These are phyloP conservation scores for Trichoderma hamatum DNA, from an alignment of 2,329 filamentous ascomycete genomes.

Conservation along the genomic window DNA sequence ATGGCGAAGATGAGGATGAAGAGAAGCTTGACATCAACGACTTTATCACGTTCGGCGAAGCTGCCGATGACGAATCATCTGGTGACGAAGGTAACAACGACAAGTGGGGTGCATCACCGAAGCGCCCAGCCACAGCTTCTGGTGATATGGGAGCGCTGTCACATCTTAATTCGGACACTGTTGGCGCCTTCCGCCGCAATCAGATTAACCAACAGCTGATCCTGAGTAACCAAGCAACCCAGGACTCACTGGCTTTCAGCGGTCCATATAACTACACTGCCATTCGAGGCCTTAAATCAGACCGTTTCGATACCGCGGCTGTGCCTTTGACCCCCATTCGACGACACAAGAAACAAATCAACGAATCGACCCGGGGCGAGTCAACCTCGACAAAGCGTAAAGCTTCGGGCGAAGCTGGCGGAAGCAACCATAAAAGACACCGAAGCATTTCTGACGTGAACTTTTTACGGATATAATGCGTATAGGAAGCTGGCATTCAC, in stretches of 20 bases:
- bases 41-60: slow-evolving; percentile 69
- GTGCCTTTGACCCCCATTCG: slow-evolving; percentile 70
- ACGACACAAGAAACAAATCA: slow-evolving; percentile 55
- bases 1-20: slow-evolving; percentile 63
- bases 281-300: slow-evolving; percentile 65
- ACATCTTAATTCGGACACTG: slow-evolving; percentile 66
- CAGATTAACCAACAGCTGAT: slow-evolving; percentile 65
- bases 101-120: slow-evolving; percentile 54
- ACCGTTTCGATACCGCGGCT: slow-evolving; percentile 66
- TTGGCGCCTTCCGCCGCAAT: slow-evolving; percentile 76
- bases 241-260: slow-evolving; percentile 65
- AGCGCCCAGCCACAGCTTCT: slow-evolving; percentile 51
- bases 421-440: slow-evolving; percentile 56
- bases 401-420: slow-evolving; percentile 48
- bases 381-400: slow-evolving; percentile 58
- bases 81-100: slow-evolving; percentile 61
- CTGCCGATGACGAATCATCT: slow-evolving; percentile 58
- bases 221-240: slow-evolving; percentile 61
- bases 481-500: not conserved
- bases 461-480: slow-evolving; percentile 48
- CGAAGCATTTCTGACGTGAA: slow-evolving; percentile 62
- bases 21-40: slow-evolving; percentile 68
- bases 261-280: slow-evolving; percentile 63
- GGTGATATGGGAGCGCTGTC: slow-evolving; percentile 56
- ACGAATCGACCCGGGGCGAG: slow-evolving; percentile 52